Conservation (phyloP, 2,329 filamentous ascomycete genomes). For the Penicillium sp. region DNA sequence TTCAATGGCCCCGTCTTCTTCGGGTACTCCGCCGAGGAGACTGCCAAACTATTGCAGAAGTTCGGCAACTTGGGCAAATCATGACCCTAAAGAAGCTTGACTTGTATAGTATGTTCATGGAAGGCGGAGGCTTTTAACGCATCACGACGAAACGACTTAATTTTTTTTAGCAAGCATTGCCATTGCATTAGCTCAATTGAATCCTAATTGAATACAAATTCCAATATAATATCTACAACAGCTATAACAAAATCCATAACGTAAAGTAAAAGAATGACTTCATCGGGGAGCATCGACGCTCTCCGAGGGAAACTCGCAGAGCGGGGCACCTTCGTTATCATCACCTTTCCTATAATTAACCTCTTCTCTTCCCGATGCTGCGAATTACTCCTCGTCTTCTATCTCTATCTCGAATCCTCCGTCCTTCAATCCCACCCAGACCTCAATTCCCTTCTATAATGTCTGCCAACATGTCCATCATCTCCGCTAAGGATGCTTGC, state of each 20-base stretch:
- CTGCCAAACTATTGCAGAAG: slow-evolving; percentile 70
- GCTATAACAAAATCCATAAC: not conserved
- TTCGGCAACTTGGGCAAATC: slow-evolving; percentile 32
- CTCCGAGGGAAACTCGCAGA: slow-evolving; percentile 23
- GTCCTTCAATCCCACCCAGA: slow-evolving; percentile 2
- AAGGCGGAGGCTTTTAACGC: slow-evolving; percentile 12
- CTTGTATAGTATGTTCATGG: slow-evolving; percentile 5
- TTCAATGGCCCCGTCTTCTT: slow-evolving; percentile 95
- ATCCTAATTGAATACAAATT: not conserved
- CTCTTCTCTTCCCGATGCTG: slow-evolving; percentile 25
- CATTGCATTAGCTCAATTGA: slow-evolving; percentile 1
- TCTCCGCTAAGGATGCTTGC: slow-evolving; percentile 47
- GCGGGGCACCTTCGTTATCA: slow-evolving; percentile 16
- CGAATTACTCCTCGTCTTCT: slow-evolving; percentile 25
- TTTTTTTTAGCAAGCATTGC: not conserved
- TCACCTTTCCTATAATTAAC: slow-evolving; percentile 4
- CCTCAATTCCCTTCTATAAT: slow-evolving; percentile 27
- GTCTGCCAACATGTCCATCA: slow-evolving; percentile 39
- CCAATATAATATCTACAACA: not conserved
- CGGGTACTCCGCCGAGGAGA: slow-evolving; percentile 81
- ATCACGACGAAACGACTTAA: slow-evolving; percentile 22
- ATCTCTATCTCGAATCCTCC: slow-evolving; percentile 19
- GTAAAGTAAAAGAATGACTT: not conserved
- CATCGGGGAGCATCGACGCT: slow-evolving; percentile 10
- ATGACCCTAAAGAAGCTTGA: slow-evolving; percentile 4